Base-by-base conservation (phyloP, 768 basidiomycete species). In the Dentipellis sp. region DNA sequence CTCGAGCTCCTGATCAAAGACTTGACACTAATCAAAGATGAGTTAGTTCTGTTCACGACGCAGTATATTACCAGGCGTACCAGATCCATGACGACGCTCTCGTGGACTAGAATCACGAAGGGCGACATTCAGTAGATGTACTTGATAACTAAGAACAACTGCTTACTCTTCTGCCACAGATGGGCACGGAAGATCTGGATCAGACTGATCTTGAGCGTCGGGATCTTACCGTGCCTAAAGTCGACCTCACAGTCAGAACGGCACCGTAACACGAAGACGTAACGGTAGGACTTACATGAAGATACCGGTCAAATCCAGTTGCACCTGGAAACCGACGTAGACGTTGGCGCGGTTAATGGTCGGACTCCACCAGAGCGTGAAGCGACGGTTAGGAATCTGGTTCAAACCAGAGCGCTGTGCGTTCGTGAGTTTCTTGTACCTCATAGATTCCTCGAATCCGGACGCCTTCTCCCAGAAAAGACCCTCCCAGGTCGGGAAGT, bases 151-250 rank as follows among this genome's bases (percentile, higher is more conserved):
- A 64, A 55, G 66, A 50, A 6, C 52, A 62, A 58, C 55, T 61
- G 82, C 87, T 70, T 69, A 86, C 94, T 97, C 76, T 99, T 97
- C 75, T 99, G 97, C 97, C 97, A 98, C 75, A 99, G 82, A 71
- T 99, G 97, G 42, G 97, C 97, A 76, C 97, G 91, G 91, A 99
- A 98, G 65, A 99, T 97, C 67, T 98, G 97, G 64, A 99, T 99
- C 75, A 98, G 83, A 72, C 91, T 94, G 74, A 99, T 99, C 77
- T 98, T 97, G 62, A 97, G 74, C 2, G 94, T 97, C 11, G 94
- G 94, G 60, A 97, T 95, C 76, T 99, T 97, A 65, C 95, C 95
- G 72, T 97, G 94, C 88, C 88, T 88, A 61, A 61, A 64, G 17
- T 35, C 36, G 52, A 58, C 9, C 16, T 16, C 19, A 23, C 46